Percentiles rank a stretch among this genome's conserved stretches.
Evolutionary conservation across 371 early-diverging fungal species (phyloP).

Genomic region (Synchytrium microbalum): DNA sequence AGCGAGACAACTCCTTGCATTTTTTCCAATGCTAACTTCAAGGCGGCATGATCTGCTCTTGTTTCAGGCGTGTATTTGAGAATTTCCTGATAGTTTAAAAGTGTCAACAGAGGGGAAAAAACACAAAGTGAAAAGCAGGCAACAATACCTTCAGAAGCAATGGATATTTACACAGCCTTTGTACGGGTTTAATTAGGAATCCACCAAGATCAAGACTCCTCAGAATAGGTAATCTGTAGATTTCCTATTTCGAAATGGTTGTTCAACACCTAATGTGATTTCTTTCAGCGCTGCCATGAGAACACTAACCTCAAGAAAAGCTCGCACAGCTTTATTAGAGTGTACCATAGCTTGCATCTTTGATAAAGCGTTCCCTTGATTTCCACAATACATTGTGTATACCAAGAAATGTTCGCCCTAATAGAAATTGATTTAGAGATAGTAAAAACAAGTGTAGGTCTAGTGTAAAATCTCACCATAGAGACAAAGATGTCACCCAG

Average conservation of each 20-base stretch:
- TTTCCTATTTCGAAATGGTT: constrained; percentile 20
- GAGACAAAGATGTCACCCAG: constrained; percentile 32
- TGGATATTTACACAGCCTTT: constrained; percentile 96
- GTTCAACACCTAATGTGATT: constrained; percentile 5
- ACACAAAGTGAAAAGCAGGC: constrained; percentile 5
- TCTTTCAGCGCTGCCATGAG: not conserved
- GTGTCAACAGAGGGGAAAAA: not conserved
- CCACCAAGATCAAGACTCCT: constrained; percentile 36
- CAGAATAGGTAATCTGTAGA: constrained; percentile 27
- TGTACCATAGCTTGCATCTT: constrained; percentile 25
- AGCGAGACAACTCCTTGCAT: constrained; percentile 32
- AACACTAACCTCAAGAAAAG: constrained; percentile 16
- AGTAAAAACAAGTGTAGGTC: constrained; percentile 3
- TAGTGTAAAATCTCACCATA: constrained; percentile 16
- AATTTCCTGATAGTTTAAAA: constrained; percentile 26
- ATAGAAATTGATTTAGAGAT: constrained; percentile 3
- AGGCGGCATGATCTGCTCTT: constrained; percentile 22
- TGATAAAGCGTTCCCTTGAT: constrained; percentile 24
- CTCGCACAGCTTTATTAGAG: constrained; percentile 25
- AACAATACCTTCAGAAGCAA: constrained; percentile 62
- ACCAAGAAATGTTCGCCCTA: constrained; percentile 17
- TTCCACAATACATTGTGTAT: constrained; percentile 37
- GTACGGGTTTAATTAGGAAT: constrained; percentile 92
- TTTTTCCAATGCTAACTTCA: constrained; percentile 31
- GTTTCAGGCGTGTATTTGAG: constrained; percentile 31